Evolutionary conservation across 2,329 filamentous ascomycete species (phyloP), one percentile per base, ranked within the genome.

Genomic region (Dactylonectria macrodidyma): DNA sequence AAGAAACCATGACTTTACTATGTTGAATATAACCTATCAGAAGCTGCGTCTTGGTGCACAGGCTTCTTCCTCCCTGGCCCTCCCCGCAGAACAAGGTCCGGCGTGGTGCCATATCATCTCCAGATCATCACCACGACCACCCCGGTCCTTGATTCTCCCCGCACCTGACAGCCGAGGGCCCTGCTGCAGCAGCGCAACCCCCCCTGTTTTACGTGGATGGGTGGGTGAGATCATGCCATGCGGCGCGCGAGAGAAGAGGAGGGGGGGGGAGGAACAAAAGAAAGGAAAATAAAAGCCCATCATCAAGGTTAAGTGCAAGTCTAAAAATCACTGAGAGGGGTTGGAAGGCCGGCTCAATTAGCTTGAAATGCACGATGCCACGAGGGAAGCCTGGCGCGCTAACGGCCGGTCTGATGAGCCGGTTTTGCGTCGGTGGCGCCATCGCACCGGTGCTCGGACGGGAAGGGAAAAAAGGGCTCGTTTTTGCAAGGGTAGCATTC

Each of bases 241-340:
- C 24, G 26, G 26, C 14, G 26, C 16, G 11, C 16, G 9, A 19
- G 47, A 50, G 24, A n/a, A n/a, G 11, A 6, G 26, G n/a, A 9
- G 46, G n/a, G n/a, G 12, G 16, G 19, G 46, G 16, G 11, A 50
- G 3, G 47, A 33, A n/a, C 30, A 33, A 47, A 36, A 19, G 14
- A 6, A 33, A 34, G 14, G 33, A 26, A 24, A 52, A 55, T n/a
- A 19, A 60, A 24, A 51, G 41, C 14, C 46, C 19, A 5, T 4
- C 38, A 11, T 52, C 58, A 62, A 50, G 59, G 41, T 62, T 62
- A 62, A 56, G 19, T 55, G 9, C 16, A 62, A 48, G 51, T 47
- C 9, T 62, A 50, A 62, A 48, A 12, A 30, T 7, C 26, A 30
- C n/a, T 9, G 10, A 11, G 16, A 16, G 36, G 11, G 14, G 14